Base-by-base conservation (phyloP, 176 grass and related monocot genomes). In the Aegilops bicornis region DNA sequence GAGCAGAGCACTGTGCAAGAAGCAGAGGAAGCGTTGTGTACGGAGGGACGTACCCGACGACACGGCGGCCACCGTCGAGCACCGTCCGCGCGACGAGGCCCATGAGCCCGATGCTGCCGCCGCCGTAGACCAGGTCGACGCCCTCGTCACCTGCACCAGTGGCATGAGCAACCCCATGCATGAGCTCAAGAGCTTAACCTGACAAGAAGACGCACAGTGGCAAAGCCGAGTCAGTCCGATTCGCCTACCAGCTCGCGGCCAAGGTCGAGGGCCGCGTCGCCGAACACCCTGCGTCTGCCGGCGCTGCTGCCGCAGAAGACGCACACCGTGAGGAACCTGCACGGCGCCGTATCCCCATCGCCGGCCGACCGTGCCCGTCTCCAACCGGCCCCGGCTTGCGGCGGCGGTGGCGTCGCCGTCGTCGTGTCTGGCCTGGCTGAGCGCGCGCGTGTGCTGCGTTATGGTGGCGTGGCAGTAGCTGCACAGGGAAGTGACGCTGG, bases 281-380 rank as follows among this genome's bases (percentile, higher is more conserved):
- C 90, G 82, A 91, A 98, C 31, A 98, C 90, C 15, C 69, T 42
- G 75, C 94, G 94, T 52, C 90, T 69, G 56, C 97, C 97, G 12
- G 97, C 79, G 89, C 90, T 99, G 90, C 97, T 99, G 56, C 97
- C 97, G 84, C 97, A 99, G 88, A 99, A 99, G 82, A 99, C 94
- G 88, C 97, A 99, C 80, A 99, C 90, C 82, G 77, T 94, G 64
- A 87, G 79, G 77, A 96, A 96, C 93, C 87, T 99, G 64, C 64
- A 79, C 71, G 59, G 2, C 79, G 82, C 54, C 19, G 19, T 9
- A 1, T 59, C 54, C 54, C 54, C 54, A 59, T 59, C 54, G 54
- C 54, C 54, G 52, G 52, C 50, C 16, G 50, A 6, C 6, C 50
- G 50, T 6, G 16, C 6, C 16, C 52, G 4, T 1, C 47, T 50